Base-by-base conservation (phyloP, 352 stramenopile genomes). In the Pseudoperonospora humuli region DNA sequence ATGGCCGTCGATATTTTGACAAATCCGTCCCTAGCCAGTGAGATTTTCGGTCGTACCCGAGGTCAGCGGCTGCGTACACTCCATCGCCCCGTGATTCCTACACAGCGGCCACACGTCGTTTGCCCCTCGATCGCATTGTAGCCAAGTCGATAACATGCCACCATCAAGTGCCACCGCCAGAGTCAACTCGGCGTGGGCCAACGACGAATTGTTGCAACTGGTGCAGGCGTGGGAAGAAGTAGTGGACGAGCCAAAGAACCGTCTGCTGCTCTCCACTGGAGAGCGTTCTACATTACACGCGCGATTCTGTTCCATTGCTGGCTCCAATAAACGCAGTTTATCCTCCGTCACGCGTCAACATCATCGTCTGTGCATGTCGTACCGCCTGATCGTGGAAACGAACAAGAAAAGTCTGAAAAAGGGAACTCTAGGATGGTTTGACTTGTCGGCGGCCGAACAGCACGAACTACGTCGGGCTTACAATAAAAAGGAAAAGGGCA, bases 171-270 rank as follows among this genome's bases (percentile, higher is more conserved):
- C 19, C 8, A 21, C 23, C 15, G 25, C 35, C 3, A 34, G 51
- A 33, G 24, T 55, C 18, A 69, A 60, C 34, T 52, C 46, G 11
- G 46, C 50, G 11, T 69, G 60, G 60, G 33, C n/a, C 11, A 33
- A 19, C 15, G 33, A 65, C 13, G 57, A 68, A 28, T 45, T 67
- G 37, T 32, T 54, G n/a, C 37, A 50, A 26, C 47, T 73, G 24
- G 44, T 69, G 2, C 44, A 57, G 7, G 63, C 55, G 2, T 73
- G 63, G 63, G 48, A 54, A 14, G 44, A 58, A 24, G 58, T 58
- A 11, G 50, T 69, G 33, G 46, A 58, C 37, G 48, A 64, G 37
- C 63, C 58, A n/a, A 58, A 57, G 11, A 41, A 67, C 41, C 46
- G 47, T 1, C 40, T 64, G 0, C 10, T 59, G 34, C 37, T 62